Percentiles rank a stretch among this genome's conserved stretches.
These are phyloP conservation scores for Polytolypa hystricis DNA, from an alignment of 2,329 filamentous ascomycete genomes.

Conservation along the genomic window DNA sequence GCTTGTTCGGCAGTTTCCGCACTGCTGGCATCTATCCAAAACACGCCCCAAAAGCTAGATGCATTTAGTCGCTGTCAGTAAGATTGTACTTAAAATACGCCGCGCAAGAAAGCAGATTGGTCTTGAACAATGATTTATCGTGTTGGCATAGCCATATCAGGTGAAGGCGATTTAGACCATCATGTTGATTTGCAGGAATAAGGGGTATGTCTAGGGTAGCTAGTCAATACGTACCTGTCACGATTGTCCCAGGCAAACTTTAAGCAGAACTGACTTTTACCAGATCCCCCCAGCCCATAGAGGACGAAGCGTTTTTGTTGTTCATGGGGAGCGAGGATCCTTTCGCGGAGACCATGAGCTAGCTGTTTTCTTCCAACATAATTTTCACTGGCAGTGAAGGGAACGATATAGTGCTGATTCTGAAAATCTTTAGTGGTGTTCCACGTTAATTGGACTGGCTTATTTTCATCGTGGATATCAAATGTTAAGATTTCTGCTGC, in stretches of 20 bases:
- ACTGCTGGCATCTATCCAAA: constrained; percentile 26
- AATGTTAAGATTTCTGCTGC: not conserved
- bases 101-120: too few species aligned
- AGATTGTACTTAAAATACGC: too few species aligned
- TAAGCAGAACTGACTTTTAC: constrained; percentile 30
- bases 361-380: constrained; percentile 13
- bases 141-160: too few species aligned
- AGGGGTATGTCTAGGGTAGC: too few species aligned
- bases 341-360: constrained; percentile 8
- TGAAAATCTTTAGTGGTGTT: not conserved
- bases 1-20: constrained; percentile 15
- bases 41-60: constrained; percentile 24
- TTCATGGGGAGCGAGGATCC: constrained; percentile 6
- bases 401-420: not conserved
- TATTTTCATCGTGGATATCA: not conserved
- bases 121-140: too few species aligned
- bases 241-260: constrained; percentile 28
- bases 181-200: too few species aligned
- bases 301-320: constrained; percentile 25
- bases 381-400: constrained; percentile 9
- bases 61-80: constrained; percentile 3
- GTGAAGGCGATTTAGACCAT: too few species aligned
- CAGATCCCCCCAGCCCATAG: constrained; percentile 29
- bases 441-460: not conserved
- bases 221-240: constrained; percentile 21